Base-by-base conservation (phyloP, 2,329 filamentous ascomycete species). In the Pleurostoma richardsiae region DNA sequence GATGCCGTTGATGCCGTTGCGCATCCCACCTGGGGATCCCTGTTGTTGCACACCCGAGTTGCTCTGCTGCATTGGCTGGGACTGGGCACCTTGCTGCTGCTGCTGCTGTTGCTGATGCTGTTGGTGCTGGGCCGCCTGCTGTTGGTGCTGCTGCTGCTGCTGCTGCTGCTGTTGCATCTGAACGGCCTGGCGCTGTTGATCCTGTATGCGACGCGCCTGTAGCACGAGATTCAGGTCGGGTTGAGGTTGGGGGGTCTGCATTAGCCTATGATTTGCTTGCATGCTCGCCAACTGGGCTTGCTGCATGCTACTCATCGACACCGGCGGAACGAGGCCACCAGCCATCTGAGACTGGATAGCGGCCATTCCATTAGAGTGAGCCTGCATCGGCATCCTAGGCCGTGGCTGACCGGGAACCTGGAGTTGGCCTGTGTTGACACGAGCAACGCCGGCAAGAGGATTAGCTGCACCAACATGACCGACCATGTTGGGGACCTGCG, bases 271-370 rank as follows among this genome's bases (percentile, higher is more conserved):
- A 43, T 46, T 54, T 36, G 67, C 68, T 51, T 70, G 72, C 63
- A 76, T 72, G 31, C 76, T 69, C 11, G 75, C 74, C 70, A 89
- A 77, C 53, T 86, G 86, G 28, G 85, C 83, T 60, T 88, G 85
- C 36, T 83, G 81, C 28, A 87, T 74, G 41, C 79, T 78, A 49
- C 80, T 81, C 70, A 87, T 77, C 39, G 80, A 76, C 59, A 81
- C 74, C 3, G 70, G 80, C 29, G 70, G 76, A 48, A 71, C 73
- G 40, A 72, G 76, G 51, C 66, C 76, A 45, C 68, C 74, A 51
- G 63, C 48, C 64, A 77, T 72, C 59, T 73, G 80, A n/a, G 68
- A 65, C 40, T 69, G 66, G 6, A 74, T 65, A 6, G 62, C 68
- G 45, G 73, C 56, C 66, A 80, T 74, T 59, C 76, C 63, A 59